Evolutionary conservation across 495 filamentous ascomycete species (phyloP).

Genomic region (Daldinia childiae): DNA sequence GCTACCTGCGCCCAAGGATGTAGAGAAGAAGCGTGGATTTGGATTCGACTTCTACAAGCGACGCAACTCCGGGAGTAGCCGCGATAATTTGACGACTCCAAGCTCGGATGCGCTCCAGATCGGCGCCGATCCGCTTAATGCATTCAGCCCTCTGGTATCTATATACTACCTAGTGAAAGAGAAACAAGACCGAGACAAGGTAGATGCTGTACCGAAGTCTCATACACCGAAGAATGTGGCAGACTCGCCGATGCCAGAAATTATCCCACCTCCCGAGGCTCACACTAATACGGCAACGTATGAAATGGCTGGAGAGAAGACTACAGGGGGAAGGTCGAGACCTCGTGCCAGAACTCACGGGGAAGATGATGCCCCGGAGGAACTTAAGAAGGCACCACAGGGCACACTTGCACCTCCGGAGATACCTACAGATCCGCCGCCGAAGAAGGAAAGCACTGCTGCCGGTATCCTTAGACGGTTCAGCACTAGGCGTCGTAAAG

Average conservation of each 20-base stretch:
- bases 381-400: constrained; percentile 73
- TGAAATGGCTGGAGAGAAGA: constrained; percentile 82
- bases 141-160: constrained; percentile 90
- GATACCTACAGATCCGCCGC: constrained; percentile 67
- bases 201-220: constrained; percentile 67
- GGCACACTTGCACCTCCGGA: constrained; percentile 58
- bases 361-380: constrained; percentile 87
- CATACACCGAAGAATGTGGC: constrained; percentile 64
- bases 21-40: constrained; percentile 86
- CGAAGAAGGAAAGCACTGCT: constrained; percentile 87
- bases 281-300: constrained; percentile 86
- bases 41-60: constrained; percentile 97
- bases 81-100: constrained; percentile 86
- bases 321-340: constrained; percentile 79
- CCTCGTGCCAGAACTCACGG: constrained; percentile 93
- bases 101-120: constrained; percentile 85
- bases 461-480: constrained; percentile 88
- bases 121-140: constrained; percentile 90
- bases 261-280: constrained; percentile 84
- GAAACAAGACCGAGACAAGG: constrained; percentile 84
- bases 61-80: constrained; percentile 84
- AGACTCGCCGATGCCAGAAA: constrained; percentile 64
- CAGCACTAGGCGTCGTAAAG: constrained; percentile 79
- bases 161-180: constrained; percentile 96
- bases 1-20: constrained; percentile 67